A percentile compares a stretch with the other conserved stretches of the same genome.
Evolutionary conservation across 2,329 filamentous ascomycete genomes (phyloP).

Genomic region (Fusarium nematophilum): DNA sequence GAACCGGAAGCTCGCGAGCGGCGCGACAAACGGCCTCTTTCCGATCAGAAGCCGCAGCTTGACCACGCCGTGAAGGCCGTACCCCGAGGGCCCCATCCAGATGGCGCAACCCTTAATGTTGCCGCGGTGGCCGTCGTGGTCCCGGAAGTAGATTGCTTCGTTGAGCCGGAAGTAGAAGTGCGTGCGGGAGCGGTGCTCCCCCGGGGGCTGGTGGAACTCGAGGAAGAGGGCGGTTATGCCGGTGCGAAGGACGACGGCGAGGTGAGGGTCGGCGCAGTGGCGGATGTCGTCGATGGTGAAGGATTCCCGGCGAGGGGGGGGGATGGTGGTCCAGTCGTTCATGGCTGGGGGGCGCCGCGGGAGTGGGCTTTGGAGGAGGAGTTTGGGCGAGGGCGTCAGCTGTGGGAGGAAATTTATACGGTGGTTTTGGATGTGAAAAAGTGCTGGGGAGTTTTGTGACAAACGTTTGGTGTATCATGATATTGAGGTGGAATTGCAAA

Average conservation of each 20-base stretch:
- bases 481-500: too few relatives aligned
- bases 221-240: conserved; percentile 4
- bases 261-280: not conserved
- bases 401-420: too few relatives aligned
- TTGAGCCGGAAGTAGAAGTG: conserved; percentile 12
- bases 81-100: conserved; percentile 6
- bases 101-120: conserved; percentile 9
- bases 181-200: not conserved
- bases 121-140: not conserved
- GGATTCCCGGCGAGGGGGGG: conserved; percentile 1
- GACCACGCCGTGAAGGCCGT: not conserved
- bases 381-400: too few relatives aligned
- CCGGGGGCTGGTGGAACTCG: not conserved
- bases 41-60: conserved; percentile 5
- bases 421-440: too few relatives aligned
- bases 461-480: too few relatives aligned
- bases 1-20: conserved; percentile 14
- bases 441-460: too few relatives aligned
- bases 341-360: not conserved
- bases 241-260: not conserved
- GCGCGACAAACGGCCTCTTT: not conserved
- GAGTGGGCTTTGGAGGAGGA: too few relatives aligned
- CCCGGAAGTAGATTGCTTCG: not conserved
- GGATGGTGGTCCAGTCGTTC: not conserved
- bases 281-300: conserved; percentile 15